phyloP scores from a whole-genome alignment of 345 rosid genomes.

The Geranium brycei region DNA sequence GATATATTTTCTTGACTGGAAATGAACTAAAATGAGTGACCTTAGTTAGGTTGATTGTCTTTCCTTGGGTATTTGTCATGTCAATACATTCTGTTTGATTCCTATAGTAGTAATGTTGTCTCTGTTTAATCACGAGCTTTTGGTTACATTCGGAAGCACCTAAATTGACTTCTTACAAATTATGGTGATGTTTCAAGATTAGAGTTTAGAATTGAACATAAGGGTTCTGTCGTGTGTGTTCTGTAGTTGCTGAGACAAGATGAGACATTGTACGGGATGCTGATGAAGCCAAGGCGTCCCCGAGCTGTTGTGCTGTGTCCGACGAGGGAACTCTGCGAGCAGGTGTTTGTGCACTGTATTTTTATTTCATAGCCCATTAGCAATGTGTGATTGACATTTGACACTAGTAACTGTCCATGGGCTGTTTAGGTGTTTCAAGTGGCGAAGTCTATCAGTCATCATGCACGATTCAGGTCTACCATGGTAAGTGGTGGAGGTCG shows the following conservation, averaged over 20 bases:
- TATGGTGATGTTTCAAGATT: background rate
- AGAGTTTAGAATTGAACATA: background rate
- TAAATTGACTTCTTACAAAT: background rate
- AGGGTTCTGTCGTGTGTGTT: background rate
- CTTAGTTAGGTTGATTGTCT: too few relatives aligned
- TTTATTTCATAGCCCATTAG: background rate
- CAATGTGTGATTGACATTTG: background rate
- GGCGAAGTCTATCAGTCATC: slow-evolving; percentile 83
- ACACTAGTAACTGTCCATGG: slow-evolving; percentile 3
- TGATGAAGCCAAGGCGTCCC: slow-evolving; percentile 75
- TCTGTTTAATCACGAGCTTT: background rate
- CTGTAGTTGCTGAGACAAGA: slow-evolving; percentile 72
- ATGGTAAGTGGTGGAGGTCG: slow-evolving; percentile 92
- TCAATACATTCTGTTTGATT: too few relatives aligned
- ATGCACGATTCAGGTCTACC: slow-evolving; percentile 73
- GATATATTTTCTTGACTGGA: too few relatives aligned
- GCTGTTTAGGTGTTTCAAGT: slow-evolving; percentile 66
- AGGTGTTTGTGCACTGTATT: slow-evolving; percentile 30
- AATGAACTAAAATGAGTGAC: too few relatives aligned
- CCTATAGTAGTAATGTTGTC: too few relatives aligned
- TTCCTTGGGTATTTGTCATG: too few relatives aligned
- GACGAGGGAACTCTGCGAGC: slow-evolving; percentile 90
- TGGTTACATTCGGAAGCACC: too few relatives aligned
- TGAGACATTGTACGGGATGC: slow-evolving; percentile 51
- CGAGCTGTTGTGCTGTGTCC: slow-evolving; percentile 90